Evolutionary conservation across 208 protist genomes (phyloP).

Genomic region (Leishmania major): DNA sequence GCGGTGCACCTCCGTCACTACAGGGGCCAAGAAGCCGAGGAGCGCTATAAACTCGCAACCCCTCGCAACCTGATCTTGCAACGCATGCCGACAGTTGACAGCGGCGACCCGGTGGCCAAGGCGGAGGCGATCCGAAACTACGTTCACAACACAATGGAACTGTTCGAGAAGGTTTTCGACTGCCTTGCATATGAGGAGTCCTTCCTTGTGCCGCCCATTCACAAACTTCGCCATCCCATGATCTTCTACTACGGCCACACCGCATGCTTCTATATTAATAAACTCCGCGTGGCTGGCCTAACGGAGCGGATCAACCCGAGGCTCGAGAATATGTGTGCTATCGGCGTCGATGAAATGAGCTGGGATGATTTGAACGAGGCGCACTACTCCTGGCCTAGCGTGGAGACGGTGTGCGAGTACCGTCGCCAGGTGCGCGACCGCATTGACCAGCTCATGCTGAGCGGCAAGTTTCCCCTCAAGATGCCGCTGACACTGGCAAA

Average conservation of each 20-base stretch:
- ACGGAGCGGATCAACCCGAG: slow-evolving; percentile 80
- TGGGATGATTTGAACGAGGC: slow-evolving; percentile 95
- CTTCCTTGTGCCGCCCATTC: slow-evolving; percentile 83
- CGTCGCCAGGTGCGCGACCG: slow-evolving; percentile 80
- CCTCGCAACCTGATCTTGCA: slow-evolving; percentile 63
- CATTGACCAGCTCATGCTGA: slow-evolving; percentile 76
- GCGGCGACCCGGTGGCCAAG: slow-evolving; percentile 60
- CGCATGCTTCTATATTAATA: slow-evolving; percentile 96
- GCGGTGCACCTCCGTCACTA: slow-evolving; percentile 52
- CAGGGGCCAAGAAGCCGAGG: slow-evolving; percentile 45
- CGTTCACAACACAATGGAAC: slow-evolving; percentile 84
- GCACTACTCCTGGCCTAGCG: slow-evolving; percentile 91
- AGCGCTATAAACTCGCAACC: slow-evolving; percentile 45
- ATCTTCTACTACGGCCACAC: slow-evolving; percentile 98
- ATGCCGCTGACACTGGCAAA: slow-evolving; percentile 83
- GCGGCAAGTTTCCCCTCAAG: slow-evolving; percentile 67
- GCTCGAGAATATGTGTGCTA: slow-evolving; percentile 94
- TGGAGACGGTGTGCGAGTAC: slow-evolving; percentile 89
- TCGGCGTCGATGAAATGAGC: slow-evolving; percentile 98
- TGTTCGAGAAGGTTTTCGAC: slow-evolving; percentile 90
- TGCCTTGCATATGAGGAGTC: slow-evolving; percentile 73
- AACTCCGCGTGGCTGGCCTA: slow-evolving; percentile 89
- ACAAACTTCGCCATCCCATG: slow-evolving; percentile 95
- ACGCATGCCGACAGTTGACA: slow-evolving; percentile 54
- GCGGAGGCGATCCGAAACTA: slow-evolving; percentile 89